These are phyloP conservation scores for Aspergillus saccharolyticus DNA, from an alignment of 495 filamentous ascomycete genomes.

Conservation along the genomic window DNA sequence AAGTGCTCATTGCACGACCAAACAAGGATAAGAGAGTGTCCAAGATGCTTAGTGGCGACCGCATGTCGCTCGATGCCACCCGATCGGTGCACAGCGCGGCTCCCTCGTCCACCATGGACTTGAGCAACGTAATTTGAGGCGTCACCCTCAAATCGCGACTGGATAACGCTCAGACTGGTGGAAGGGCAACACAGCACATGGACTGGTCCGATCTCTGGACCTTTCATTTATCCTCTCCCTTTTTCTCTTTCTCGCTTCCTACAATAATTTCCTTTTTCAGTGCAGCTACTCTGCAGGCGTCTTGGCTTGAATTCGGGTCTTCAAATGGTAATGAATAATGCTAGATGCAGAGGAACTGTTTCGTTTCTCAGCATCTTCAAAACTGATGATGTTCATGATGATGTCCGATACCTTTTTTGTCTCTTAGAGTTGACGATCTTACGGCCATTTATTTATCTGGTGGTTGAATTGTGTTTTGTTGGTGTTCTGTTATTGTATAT, in stretches of 20 bases:
- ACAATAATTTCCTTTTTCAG: constrained; percentile 4
- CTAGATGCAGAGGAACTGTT: background rate
- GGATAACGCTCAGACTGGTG: too few relatives aligned
- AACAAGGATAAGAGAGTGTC: constrained; percentile 41
- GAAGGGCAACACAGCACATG: too few relatives aligned
- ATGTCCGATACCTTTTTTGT: constrained; percentile 12
- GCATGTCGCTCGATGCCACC: constrained; percentile 39
- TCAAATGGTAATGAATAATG: constrained; percentile 11
- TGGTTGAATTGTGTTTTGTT: constrained; percentile 10
- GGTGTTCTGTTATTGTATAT: background rate
- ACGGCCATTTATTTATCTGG: constrained; percentile 14
- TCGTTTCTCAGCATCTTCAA: background rate
- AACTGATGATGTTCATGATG: constrained; percentile 15
- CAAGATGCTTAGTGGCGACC: constrained; percentile 40
- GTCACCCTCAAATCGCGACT: constrained; percentile 34
- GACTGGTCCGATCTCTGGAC: too few relatives aligned
- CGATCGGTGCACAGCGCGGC: constrained; percentile 44
- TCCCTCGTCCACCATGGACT: constrained; percentile 43
- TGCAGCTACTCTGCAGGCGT: constrained; percentile 10
- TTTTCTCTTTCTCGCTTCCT: constrained; percentile 9
- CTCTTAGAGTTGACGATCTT: constrained; percentile 23
- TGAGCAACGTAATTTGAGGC: constrained; percentile 49
- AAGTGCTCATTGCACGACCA: constrained; percentile 67
- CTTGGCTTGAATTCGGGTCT: background rate
- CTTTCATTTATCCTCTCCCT: background rate